Evolutionary conservation across 2,329 filamentous ascomycete genomes (phyloP), one percentile per base, ranked within the genome.

Genomic region (Aspergillus sp.): DNA sequence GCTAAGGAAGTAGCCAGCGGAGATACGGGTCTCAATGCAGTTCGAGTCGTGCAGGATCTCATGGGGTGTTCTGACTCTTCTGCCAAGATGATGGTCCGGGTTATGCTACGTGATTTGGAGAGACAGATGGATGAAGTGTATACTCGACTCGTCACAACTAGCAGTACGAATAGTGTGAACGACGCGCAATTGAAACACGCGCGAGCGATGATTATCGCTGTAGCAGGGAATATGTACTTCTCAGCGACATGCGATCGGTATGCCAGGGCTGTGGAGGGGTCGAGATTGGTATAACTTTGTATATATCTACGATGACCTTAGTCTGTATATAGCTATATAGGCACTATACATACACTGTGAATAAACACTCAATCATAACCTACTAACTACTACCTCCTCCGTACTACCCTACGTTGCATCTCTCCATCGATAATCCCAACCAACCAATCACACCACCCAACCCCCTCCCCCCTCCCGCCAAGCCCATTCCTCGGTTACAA

Each of bases 191-290:
- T 62, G 19, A 41, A 25, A 5, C 61, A 59, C 23, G 62, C 58
- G 7, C 58, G 52, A 10, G 58, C 52, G 2, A 21, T 64, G 36
- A 42, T 66, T 19, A 36, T 52, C 7, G 50, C 52, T 5, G 44
- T 53, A 3, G 61, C 60, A 21, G 64, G 64, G 11, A 66, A 66
- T 52, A 58, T 64, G 42, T 65, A 61, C 11, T 64, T 57, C 38
- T 66, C 60, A 6, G 62, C 64, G 19, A 66, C 64, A 4, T 60
- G 58, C 36, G 27, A 32, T 25, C 58, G 64, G 6, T 64, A 60
- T 54, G 54, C 57, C 5, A 39, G 38, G 27, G 57, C 25, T n/a
- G 51, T 64, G n/a, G 55, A 61, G 10, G 62, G 60, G 15, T 58
- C 60, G 3, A 41, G 19, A 41, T 36, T 64, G 10, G 25, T 50